Evolutionary conservation across 768 basidiomycete species (phyloP), one percentile per base, ranked within the genome.

Genomic region (Suillus alpinus): DNA sequence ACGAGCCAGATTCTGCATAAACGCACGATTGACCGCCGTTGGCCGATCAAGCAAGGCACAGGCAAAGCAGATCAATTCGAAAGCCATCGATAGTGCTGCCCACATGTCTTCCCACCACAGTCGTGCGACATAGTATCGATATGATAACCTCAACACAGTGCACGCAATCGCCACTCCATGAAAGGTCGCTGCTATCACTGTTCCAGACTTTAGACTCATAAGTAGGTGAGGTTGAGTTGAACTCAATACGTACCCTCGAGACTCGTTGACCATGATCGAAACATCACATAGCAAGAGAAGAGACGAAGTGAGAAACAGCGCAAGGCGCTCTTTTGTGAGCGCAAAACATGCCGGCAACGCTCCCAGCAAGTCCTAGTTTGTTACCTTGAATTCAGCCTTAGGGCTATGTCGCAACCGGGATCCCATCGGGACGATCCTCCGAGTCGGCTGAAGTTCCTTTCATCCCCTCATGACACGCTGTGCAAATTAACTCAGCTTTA

Each of bases 101-200:
- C 63, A 68, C 3, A 50, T 59, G 32, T 73, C 73, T 40, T 74
- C 72, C 73, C 71, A 73, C 66, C 73, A 67, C 32, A 74, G 67
- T 26, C 44, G 56, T 3, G 58, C 29, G 49, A 62, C 64, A 44
- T 63, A 49, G 63, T 64, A 67, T 23, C 69, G 65, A 59, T 68
- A 68, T 7, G 18, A 4, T 12, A 74, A 14, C 53, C 68, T 63
- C 20, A 73, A 66, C 3, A 62, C 6, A 13, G 72, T 74, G 57
- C 63, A 58, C 20, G 57, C 46, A 18, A 74, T 65, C 26, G 72
- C 70, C 1, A 67, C 46, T 3, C 60, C 18, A 6, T 72, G 71
- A 20, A 66, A 67, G 7, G 29, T 26, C 26, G 49, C 53, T 5
- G 62, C 61, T 46, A 67, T 43, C 32, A 65, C 70, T 73, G 26